Conservation (phyloP, 192 early-diverging fungal genomes). For the Rhizoclosmatium sp. region DNA sequence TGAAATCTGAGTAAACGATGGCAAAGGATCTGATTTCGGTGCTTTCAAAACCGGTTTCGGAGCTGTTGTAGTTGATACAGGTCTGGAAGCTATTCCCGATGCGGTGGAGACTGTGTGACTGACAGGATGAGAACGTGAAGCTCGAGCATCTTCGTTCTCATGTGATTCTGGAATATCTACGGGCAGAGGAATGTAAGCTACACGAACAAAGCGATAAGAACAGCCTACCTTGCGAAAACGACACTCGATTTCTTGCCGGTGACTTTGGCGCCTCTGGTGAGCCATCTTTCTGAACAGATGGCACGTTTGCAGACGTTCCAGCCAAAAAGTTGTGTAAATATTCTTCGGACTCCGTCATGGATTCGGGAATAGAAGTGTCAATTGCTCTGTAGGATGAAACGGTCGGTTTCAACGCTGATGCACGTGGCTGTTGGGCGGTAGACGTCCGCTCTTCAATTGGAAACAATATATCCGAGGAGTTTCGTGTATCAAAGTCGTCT, state of each 20-base stretch:
- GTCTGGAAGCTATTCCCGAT: neutral
- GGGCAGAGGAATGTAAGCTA: neutral
- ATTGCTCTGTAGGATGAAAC: no score
- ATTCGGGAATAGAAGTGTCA: neutral
- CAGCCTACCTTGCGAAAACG: neutral
- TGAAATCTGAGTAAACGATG: no score
- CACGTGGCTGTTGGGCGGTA: no score
- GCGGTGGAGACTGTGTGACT: neutral
- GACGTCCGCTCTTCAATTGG: no score
- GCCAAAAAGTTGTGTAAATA: slow-evolving; percentile 14
- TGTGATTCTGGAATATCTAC: neutral
- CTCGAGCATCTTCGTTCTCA: neutral
- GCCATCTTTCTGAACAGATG: neutral
- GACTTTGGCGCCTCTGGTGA: neutral
- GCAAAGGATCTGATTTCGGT: no score
- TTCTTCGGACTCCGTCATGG: slow-evolving; percentile 9
- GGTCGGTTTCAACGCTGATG: no score
- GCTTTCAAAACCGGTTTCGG: no score
- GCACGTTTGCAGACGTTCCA: neutral
- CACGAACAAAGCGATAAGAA: neutral
- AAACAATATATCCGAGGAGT: no score
- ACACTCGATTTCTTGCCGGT: neutral
- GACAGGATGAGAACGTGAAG: neutral
- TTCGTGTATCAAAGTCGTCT: no score
- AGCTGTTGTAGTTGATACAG: neutral